Evolutionary conservation across 2,329 filamentous ascomycete species (phyloP).

Genomic region (Bipolaris zeicola): DNA sequence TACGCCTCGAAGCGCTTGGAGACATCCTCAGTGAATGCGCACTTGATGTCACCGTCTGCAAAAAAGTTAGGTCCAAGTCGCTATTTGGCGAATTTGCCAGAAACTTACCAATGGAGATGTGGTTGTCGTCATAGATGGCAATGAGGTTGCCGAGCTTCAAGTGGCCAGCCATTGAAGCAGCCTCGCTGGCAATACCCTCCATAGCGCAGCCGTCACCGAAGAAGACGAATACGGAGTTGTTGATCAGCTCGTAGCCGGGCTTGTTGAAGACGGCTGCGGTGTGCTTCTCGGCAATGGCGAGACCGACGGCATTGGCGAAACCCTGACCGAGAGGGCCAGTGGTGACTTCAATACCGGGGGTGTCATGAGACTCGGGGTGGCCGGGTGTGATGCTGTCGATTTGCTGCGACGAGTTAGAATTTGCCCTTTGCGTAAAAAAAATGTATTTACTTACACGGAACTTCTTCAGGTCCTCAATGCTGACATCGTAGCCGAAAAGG

Average conservation of each 20-base stretch:
- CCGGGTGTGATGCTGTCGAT: constrained; percentile 85
- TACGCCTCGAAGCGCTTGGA: constrained; percentile 93
- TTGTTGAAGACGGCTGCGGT: constrained; percentile 94
- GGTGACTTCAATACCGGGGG: constrained; percentile 95
- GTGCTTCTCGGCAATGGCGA: constrained; percentile 95
- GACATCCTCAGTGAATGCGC: constrained; percentile 96
- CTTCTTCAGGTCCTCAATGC: constrained; percentile 88
- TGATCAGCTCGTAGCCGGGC: constrained; percentile 84
- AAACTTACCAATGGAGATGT: constrained; percentile 77
- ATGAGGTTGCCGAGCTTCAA: constrained; percentile 98
- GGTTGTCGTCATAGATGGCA: constrained; percentile 97
- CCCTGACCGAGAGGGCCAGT: constrained; percentile 97
- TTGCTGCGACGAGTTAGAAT: constrained; percentile 54
- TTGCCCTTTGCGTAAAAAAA: constrained; percentile 52
- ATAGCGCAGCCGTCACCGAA: constrained; percentile 98
- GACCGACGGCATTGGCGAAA: constrained; percentile 95
- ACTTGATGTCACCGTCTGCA: constrained; percentile 89
- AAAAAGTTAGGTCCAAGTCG: constrained; percentile 19
- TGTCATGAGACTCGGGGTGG: constrained; percentile 96
- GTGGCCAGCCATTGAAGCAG: constrained; percentile 90
- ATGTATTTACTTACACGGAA: constrained; percentile 80
- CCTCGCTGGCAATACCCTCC: constrained; percentile 96
- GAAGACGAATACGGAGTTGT: constrained; percentile 98
- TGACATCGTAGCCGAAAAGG: constrained; percentile 87
- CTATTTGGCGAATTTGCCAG: not conserved